Evolutionary conservation across 2,329 filamentous ascomycete species (phyloP).

Genomic region (Monosporascus sp.): DNA sequence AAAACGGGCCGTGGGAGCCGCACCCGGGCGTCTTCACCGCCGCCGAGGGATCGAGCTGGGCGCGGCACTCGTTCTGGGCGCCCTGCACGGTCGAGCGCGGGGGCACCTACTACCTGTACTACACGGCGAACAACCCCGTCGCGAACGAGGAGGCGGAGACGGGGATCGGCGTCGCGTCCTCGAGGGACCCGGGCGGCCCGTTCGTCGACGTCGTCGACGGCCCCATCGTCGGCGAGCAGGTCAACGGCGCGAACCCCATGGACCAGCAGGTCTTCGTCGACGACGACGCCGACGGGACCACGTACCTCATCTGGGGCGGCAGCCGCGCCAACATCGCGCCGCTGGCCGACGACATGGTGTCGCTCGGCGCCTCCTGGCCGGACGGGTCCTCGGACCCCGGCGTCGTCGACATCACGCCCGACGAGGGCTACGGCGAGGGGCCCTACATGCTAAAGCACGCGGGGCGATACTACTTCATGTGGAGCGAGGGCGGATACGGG

Average conservation of each 20-base stretch:
- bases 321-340: constrained; percentile 1
- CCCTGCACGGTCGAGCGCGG: constrained; percentile 3
- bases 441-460: constrained; percentile 3
- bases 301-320: constrained; percentile 3
- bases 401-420: constrained; percentile 2
- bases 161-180: constrained; percentile 2
- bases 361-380: neutral
- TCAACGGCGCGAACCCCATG: constrained; percentile 3
- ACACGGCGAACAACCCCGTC: constrained; percentile 5
- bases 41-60: neutral
- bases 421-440: constrained; percentile 2
- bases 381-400: neutral
- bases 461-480: constrained; percentile 4
- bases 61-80: constrained; percentile 3
- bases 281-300: neutral
- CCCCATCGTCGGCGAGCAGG: neutral
- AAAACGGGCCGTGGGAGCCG: neutral
- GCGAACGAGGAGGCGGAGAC: neutral
- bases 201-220: constrained; percentile 1
- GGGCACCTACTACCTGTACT: constrained; percentile 2
- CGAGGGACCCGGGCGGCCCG: neutral
- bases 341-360: constrained; percentile 3
- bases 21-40: neutral
- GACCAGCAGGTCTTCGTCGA: constrained; percentile 2
- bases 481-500: constrained; percentile 3